Conservation (phyloP, 2,329 filamentous ascomycete genomes). For the Elsinoe arachidis region DNA sequence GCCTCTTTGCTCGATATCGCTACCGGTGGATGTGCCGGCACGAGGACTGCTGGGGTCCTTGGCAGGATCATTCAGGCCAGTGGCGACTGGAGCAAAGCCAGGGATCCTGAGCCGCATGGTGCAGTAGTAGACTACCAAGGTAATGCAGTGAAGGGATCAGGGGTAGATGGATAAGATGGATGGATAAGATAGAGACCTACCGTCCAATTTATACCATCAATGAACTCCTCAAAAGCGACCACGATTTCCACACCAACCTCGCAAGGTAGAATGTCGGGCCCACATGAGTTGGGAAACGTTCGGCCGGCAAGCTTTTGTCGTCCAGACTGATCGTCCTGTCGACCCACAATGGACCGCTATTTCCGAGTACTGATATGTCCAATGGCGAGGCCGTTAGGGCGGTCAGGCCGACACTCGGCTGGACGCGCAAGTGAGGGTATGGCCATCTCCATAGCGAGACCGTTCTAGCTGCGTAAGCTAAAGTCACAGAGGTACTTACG, state of each 20-base stretch:
- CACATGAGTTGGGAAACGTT: neutral
- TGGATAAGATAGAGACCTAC: slow-evolving; percentile 1
- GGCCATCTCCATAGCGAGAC: neutral
- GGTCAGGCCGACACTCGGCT: neutral
- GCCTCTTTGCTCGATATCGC: slow-evolving; percentile 12
- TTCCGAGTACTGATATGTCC: neutral
- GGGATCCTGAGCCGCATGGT: slow-evolving; percentile 14
- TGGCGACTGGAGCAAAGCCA: neutral
- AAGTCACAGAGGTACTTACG: no score
- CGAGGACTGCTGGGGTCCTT: neutral
- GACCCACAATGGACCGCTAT: slow-evolving; percentile 2
- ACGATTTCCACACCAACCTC: neutral
- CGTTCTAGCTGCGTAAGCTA: slow-evolving; percentile 5
- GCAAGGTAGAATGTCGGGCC: neutral
- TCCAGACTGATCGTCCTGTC: neutral
- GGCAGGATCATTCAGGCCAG: neutral
- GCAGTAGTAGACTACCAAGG: neutral
- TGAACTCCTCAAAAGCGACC: neutral
- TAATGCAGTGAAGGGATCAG: no score
- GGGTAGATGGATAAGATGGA: slow-evolving; percentile 1
- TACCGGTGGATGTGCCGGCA: slow-evolving; percentile 1
- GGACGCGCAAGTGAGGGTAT: neutral
- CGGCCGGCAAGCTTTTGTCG: neutral
- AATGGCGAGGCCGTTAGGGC: neutral
- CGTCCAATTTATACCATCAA: neutral